Base-by-base conservation (phyloP, 768 basidiomycete genomes). In the Epithele typhae region DNA sequence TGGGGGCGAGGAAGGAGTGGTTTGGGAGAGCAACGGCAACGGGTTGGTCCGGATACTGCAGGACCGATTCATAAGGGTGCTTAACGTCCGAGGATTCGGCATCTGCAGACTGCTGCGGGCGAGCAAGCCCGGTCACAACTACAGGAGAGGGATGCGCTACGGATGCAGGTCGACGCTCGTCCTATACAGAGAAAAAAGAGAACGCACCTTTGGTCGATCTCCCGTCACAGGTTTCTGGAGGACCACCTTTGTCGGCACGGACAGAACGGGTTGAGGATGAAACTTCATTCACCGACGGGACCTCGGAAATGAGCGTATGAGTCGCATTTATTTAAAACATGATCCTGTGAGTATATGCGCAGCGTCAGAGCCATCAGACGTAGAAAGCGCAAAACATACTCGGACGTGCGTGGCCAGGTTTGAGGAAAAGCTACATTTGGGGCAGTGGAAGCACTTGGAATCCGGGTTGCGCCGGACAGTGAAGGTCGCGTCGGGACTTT, bases 381-480 rank as follows among this genome's bases (percentile, higher is more conserved):
- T 9, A 17, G 17, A 19, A 17, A 25, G 9, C 15, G 9, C 38
- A 12, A n/a, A 17, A 27, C 24, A 25, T n/a, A 41, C 40, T 12
- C 40, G 40, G 15, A 41, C 19, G 25, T 23, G 25, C 5, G 40
- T 41, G 2, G 40, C 24, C 10, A 27, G 5, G 1, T 23, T 3
- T 25, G 15, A 25, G 9, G 8, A 5, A 12, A 5, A 15, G 40
- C 27, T 25, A 19, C 40, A 41, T 25, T 41, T 10, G 4, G 40
- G 40, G 40, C 49, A 51, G 49, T 51, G 49, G 40, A 51, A 51
- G 40, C 25, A 36, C n/a, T 45, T 41, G 10, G 49, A 42, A 23
- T 38, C 32, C 4, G 49, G 21, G 36, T 51, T 43, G 36, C 49
- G 49, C 2, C 22, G 22, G 15, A 51, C 25, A 21, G 42, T 25